Conservation (phyloP, 306 rosid species). For the Lotus japonicus region DNA sequence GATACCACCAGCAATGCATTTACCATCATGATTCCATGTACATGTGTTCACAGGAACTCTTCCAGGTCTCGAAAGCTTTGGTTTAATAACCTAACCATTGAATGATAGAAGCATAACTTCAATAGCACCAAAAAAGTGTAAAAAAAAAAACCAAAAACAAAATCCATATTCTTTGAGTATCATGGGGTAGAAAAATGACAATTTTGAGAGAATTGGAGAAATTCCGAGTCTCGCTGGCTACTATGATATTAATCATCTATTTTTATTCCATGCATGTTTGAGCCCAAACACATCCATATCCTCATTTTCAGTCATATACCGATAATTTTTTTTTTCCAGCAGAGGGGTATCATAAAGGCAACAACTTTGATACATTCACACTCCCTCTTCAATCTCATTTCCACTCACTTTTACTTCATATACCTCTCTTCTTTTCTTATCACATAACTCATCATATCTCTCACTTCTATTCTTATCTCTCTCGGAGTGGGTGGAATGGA, state of each 20-base stretch:
- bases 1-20: slow-evolving; percentile 82
- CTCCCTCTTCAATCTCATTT: no score
- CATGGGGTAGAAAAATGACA: not conserved
- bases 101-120: slow-evolving; percentile 18
- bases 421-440: no score
- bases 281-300: not conserved
- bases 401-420: no score
- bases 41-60: slow-evolving; percentile 93
- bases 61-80: slow-evolving; percentile 86
- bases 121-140: not conserved
- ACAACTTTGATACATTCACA: no score
- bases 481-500: no score
- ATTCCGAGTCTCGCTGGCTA: not conserved
- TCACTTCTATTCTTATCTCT: no score
- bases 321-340: not conserved
- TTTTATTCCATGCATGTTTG: not conserved
- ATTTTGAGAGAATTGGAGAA: not conserved
- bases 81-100: slow-evolving; percentile 74
- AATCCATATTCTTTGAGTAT: not conserved
- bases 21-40: slow-evolving; percentile 84
- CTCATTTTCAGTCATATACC: not conserved
- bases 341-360: not conserved
- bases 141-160: not conserved
- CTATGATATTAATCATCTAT: not conserved
- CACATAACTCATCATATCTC: no score